Evolutionary conservation across 768 basidiomycete genomes (phyloP).

Genomic region (Pleurotus pulmonarius): DNA sequence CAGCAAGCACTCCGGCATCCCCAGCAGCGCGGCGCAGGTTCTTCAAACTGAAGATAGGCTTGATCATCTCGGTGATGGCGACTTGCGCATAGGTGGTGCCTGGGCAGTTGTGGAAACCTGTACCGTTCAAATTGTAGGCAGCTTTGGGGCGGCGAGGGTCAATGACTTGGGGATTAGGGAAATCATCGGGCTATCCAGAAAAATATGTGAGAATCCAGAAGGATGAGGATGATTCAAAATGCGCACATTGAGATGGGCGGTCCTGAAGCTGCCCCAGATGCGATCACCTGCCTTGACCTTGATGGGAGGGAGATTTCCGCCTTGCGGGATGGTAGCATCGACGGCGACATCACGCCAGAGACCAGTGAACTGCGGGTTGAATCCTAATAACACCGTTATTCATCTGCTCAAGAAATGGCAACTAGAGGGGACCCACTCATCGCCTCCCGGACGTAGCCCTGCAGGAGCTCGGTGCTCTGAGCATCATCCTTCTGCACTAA

Average conservation of each 20-base stretch:
- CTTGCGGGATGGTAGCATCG: conserved; percentile 31
- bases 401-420: neutral
- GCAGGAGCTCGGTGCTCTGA: conserved; percentile 30
- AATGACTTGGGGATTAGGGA: conserved; percentile 35
- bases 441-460: conserved; percentile 49
- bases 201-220: neutral
- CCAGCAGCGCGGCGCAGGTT: conserved; percentile 11
- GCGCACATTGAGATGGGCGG: conserved; percentile 39
- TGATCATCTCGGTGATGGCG: conserved; percentile 11
- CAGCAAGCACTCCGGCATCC: neutral
- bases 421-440: conserved; percentile 34
- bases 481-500: conserved; percentile 28
- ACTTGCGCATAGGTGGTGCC: conserved; percentile 9
- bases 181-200: conserved; percentile 30
- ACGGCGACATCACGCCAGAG: conserved; percentile 33
- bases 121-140: conserved; percentile 26
- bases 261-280: conserved; percentile 36
- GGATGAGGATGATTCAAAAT: neutral
- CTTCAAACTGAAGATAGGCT: conserved; percentile 10
- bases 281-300: conserved; percentile 36
- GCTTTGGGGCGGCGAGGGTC: conserved; percentile 33
- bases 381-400: conserved; percentile 11
- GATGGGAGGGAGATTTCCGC: conserved; percentile 27
- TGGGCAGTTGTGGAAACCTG: conserved; percentile 15
- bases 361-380: conserved; percentile 38